Evolutionary conservation across 495 filamentous ascomycete species (phyloP).

Genomic region (Oidiodendron maius): DNA sequence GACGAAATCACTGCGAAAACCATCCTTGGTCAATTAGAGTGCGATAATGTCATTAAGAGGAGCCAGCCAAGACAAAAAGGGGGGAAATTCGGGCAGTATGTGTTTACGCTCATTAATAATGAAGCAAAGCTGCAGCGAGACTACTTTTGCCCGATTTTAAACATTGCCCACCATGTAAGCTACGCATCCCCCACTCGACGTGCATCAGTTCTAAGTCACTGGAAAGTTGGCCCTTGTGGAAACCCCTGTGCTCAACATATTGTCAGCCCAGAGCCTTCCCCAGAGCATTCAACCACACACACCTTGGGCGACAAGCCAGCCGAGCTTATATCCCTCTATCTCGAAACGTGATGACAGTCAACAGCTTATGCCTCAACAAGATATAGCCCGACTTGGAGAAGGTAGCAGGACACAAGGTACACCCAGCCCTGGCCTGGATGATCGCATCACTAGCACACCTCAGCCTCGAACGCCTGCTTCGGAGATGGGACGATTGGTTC

Average conservation of each 20-base stretch:
- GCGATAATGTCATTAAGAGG: neutral
- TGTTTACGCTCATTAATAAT: neutral
- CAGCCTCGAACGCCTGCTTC: neutral
- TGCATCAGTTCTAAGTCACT: too few species aligned
- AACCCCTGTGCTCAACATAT: neutral
- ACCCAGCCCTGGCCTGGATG: neutral
- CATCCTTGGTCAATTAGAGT: neutral
- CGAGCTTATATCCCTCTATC: neutral
- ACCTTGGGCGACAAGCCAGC: neutral
- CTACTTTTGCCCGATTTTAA: slow-evolving; percentile 9
- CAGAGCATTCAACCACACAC: neutral
- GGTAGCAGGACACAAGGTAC: slow-evolving; percentile 7
- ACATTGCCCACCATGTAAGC: slow-evolving; percentile 10
- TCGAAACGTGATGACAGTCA: neutral
- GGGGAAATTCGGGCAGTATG: neutral
- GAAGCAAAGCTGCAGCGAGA: slow-evolving; percentile 2
- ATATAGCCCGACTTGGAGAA: neutral
- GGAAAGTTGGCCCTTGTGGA: neutral
- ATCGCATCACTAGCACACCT: neutral
- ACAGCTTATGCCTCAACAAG: neutral
- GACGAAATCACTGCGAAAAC: neutral
- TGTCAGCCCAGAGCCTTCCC: neutral
- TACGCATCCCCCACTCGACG: too few species aligned
- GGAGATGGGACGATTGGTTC: neutral
- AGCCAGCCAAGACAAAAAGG: neutral